Evolutionary conservation across 306 rosid genomes (phyloP).

Genomic region (Begonia masoniana): DNA sequence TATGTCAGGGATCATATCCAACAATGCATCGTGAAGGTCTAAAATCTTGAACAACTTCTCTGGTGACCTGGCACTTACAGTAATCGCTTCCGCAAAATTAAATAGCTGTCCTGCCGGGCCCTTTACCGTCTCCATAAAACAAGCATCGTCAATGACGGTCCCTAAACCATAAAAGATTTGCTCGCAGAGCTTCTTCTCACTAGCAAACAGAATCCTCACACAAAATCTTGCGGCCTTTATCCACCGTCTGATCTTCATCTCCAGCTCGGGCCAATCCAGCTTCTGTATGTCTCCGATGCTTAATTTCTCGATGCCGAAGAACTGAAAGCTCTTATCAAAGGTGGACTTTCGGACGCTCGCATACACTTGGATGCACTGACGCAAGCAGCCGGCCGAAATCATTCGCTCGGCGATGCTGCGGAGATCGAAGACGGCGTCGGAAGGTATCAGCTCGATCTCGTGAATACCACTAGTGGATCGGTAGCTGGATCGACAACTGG

Average conservation of each 20-base stretch:
- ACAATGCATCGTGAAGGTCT: slow-evolving; percentile 64
- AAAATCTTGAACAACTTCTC: slow-evolving; percentile 79
- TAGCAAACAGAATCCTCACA: slow-evolving; percentile 54
- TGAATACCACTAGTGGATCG: slow-evolving; percentile 55
- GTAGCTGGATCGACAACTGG: slow-evolving; percentile 26
- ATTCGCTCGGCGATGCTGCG: slow-evolving; percentile 65
- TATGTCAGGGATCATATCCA: slow-evolving; percentile 71
- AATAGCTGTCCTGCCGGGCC: slow-evolving; percentile 83
- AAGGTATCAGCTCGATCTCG: slow-evolving; percentile 78
- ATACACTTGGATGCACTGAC: slow-evolving; percentile 76
- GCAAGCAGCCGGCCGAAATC: slow-evolving; percentile 56
- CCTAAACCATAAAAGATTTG: slow-evolving; percentile 64
- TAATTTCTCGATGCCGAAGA: slow-evolving; percentile 57
- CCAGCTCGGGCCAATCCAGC: slow-evolving; percentile 68
- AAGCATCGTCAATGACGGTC: slow-evolving; percentile 63
- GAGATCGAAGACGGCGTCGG: slow-evolving; percentile 50
- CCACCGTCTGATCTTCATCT: slow-evolving; percentile 75
- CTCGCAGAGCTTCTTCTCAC: slow-evolving; percentile 74
- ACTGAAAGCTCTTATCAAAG: slow-evolving; percentile 47
- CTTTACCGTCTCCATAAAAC: slow-evolving; percentile 78
- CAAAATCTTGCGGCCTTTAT: slow-evolving; percentile 65
- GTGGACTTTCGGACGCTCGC: slow-evolving; percentile 64
- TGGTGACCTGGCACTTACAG: slow-evolving; percentile 64
- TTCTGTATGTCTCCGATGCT: slow-evolving; percentile 85
- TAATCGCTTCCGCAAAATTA: slow-evolving; percentile 71